Evolutionary conservation across 495 filamentous ascomycete species (phyloP), one percentile per base, ranked within the genome.

Genomic region (Tuber magnatum): DNA sequence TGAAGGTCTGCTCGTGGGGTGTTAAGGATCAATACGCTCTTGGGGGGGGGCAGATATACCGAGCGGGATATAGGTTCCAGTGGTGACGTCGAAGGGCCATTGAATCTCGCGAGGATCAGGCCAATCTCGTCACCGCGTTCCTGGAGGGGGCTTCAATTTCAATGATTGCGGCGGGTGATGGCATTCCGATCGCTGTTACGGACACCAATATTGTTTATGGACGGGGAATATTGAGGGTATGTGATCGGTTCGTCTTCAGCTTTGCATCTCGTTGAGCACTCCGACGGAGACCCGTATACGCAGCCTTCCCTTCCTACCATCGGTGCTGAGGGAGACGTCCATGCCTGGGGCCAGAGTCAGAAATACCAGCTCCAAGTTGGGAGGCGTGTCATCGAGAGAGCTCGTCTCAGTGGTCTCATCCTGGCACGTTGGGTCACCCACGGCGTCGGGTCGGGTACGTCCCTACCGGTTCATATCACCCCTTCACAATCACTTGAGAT

Each of bases 301-400:
- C 71, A 72, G 78, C 3, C 83, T 78, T 8, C 89, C 89, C 0
- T 79, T 84, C 3, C 83, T 85, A 41, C 84, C 81, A 89, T 90
- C 68, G 88, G 93, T 79, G 88, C 84, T 38, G 86, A 88, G 72
- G 90, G 90, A 75, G 87, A 86, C 68, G 87, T 92, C 70, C 90
- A 85, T 74, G 88, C 88, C 69, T 94, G 92, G 92, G 92, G 92
- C 71, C 86, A 87, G 75, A 91, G 91, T n/a, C n/a, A 93, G 75
- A 90, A 92, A 78, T 86, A 87, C 81, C 92, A 93, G 83, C 90
- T 94, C n/a, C n/a, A n/a, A n/a, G n/a, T n/a, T n/a, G 92, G 90
- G 18, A 90, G 91, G 69, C 87, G 88, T 68, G 84, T 91, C 32
- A 86, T 90, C 7, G 87, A 90, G 82, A 88, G 90, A 72, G 89